phyloP scores from a whole-genome alignment of 345 rosid species.

The Sisymbrium irio region DNA sequence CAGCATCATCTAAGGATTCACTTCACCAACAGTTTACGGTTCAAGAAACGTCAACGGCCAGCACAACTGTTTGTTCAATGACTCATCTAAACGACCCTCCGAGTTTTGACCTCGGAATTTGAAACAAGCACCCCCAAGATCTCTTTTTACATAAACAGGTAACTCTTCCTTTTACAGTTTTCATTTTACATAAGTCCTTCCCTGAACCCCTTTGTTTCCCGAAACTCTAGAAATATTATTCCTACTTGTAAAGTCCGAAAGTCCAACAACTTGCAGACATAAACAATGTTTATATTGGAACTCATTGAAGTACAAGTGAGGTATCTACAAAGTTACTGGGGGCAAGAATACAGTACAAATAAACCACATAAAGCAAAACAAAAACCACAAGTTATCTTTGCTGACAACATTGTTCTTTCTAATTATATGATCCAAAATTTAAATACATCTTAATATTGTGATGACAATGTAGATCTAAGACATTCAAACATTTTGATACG shows the following conservation, averaged over 20 bases:
- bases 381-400: neutral
- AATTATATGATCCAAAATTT: neutral
- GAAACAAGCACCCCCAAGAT: slow-evolving; percentile 19
- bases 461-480: neutral
- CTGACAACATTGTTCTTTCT: neutral
- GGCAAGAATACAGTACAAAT: neutral
- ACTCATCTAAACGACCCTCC: slow-evolving; percentile 32
- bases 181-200: neutral
- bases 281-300: neutral
- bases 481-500: neutral
- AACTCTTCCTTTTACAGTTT: neutral
- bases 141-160: neutral
- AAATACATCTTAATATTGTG: neutral
- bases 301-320: neutral
- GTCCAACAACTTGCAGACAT: neutral
- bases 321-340: neutral
- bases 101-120: slow-evolving; percentile 63
- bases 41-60: slow-evolving; percentile 1
- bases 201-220: neutral
- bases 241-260: neutral
- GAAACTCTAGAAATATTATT: neutral
- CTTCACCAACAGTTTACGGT: slow-evolving; percentile 8
- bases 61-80: slow-evolving; percentile 10
- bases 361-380: neutral
- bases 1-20: slow-evolving; percentile 15